Conservation (phyloP, 192 early-diverging fungal species). For the Martensiomyces pterosporus region DNA sequence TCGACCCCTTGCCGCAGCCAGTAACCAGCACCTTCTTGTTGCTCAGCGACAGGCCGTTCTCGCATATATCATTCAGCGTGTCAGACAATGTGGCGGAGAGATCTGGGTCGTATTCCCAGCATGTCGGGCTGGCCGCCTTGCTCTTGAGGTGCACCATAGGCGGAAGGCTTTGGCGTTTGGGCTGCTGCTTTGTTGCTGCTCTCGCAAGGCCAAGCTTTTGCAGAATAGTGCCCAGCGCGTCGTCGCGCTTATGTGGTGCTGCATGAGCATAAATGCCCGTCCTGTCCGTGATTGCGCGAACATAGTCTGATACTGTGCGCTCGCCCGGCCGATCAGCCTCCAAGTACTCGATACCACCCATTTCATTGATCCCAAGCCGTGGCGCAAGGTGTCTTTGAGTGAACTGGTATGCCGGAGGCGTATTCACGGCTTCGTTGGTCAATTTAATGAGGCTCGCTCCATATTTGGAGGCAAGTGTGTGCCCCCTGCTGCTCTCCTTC, state of each 20-base stretch:
- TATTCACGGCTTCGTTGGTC: slow-evolving; percentile 62
- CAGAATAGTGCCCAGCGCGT: slow-evolving; percentile 15
- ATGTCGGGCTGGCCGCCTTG: slow-evolving; percentile 48
- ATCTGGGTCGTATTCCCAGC: slow-evolving; percentile 68
- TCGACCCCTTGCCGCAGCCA: slow-evolving; percentile 86
- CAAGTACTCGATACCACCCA: slow-evolving; percentile 11
- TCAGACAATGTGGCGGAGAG: slow-evolving; percentile 69
- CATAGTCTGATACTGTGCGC: slow-evolving; percentile 14
- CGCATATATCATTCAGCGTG: slow-evolving; percentile 67
- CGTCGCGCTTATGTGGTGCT: too few species aligned
- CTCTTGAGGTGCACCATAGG: slow-evolving; percentile 69
- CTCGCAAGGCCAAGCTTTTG: slow-evolving; percentile 28
- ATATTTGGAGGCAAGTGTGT: slow-evolving; percentile 67
- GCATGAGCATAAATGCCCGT: too few species aligned
- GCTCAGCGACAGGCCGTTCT: slow-evolving; percentile 77
- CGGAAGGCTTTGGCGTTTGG: slow-evolving; percentile 10
- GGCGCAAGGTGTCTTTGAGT: slow-evolving; percentile 74
- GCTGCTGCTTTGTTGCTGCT: too few species aligned
- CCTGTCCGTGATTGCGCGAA: background rate
- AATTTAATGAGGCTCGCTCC: slow-evolving; percentile 72
- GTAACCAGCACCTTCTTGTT: slow-evolving; percentile 76
- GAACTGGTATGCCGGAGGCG: slow-evolving; percentile 85
- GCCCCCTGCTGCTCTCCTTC: slow-evolving; percentile 63
- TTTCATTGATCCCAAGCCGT: slow-evolving; percentile 40
- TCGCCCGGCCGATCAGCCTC: slow-evolving; percentile 23